Conservation (phyloP, 371 early-diverging fungal genomes). For the Phascolomyces articulosus region DNA sequence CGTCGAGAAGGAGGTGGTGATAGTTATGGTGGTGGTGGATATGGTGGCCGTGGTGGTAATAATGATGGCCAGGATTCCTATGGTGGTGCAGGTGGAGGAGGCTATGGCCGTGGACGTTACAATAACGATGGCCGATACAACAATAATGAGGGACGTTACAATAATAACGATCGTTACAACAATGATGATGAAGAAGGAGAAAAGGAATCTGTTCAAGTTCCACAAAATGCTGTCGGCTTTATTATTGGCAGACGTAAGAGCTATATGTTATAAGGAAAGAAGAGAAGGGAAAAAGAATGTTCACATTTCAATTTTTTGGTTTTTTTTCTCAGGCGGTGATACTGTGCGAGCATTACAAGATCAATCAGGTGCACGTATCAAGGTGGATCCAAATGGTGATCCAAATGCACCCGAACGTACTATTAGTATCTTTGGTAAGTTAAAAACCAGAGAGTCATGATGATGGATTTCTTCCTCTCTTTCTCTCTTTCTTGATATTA, state of each 20-base stretch:
- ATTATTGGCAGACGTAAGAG: slow-evolving; percentile 77
- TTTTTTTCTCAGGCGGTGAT: slow-evolving; percentile 70
- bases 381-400: slow-evolving; percentile 63
- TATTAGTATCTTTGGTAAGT: slow-evolving; percentile 44
- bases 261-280: not conserved
- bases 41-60: slow-evolving; percentile 10
- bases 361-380: slow-evolving; percentile 81
- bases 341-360: slow-evolving; percentile 85
- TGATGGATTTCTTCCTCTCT: no score
- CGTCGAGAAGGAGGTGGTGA: slow-evolving; percentile 14
- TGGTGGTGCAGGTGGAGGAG: slow-evolving; percentile 16
- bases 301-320: not conserved
- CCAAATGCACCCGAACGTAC: slow-evolving; percentile 38
- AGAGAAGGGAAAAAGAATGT: no score
- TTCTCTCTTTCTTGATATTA: no score
- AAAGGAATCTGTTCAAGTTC: slow-evolving; percentile 65
- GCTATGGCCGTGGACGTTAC: slow-evolving; percentile 24
- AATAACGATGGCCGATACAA: slow-evolving; percentile 20
- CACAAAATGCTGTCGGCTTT: slow-evolving; percentile 76
- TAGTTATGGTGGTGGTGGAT: slow-evolving; percentile 1
- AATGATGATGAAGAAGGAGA: slow-evolving; percentile 26
- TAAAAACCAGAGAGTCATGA: no score
- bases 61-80: slow-evolving; percentile 9
- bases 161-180: slow-evolving; percentile 20
- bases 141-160: slow-evolving; percentile 31